Evolutionary conservation across 2,329 filamentous ascomycete species (phyloP).

Genomic region (Amesomyces nigricolor): DNA sequence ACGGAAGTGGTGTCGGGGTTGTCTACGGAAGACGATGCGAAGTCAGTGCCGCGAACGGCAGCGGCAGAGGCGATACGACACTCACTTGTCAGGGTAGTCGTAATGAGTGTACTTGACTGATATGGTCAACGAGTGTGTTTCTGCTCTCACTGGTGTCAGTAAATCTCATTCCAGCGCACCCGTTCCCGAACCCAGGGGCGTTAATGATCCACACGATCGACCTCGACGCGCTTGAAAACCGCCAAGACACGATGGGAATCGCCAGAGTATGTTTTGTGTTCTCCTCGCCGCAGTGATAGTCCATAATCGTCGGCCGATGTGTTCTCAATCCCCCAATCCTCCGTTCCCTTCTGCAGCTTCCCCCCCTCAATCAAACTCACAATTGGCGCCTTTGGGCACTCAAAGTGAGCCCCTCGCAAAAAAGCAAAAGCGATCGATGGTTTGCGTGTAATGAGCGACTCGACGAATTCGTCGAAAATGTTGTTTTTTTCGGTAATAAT

Average conservation of each 20-base stretch:
- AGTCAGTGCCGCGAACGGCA: constrained; percentile 24
- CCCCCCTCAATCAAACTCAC: constrained; percentile 20
- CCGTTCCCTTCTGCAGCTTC: neutral
- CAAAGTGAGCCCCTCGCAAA: constrained; percentile 5
- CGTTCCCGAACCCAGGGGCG: constrained; percentile 16
- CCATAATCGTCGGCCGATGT: neutral
- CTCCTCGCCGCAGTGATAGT: constrained; percentile 6
- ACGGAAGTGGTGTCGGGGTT: constrained; percentile 17
- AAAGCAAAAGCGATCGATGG: constrained; percentile 12
- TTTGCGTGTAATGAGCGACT: constrained; percentile 39
- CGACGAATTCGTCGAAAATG: constrained; percentile 41
- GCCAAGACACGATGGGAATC: neutral
- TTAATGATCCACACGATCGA: constrained; percentile 32
- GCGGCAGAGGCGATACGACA: constrained; percentile 21
- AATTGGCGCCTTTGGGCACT: constrained; percentile 12
- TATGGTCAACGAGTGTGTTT: constrained; percentile 46
- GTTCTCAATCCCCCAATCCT: constrained; percentile 1
- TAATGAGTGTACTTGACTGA: constrained; percentile 58
- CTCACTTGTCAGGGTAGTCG: constrained; percentile 45
- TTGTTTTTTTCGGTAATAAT: constrained; percentile 19
- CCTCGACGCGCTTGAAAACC: constrained; percentile 13
- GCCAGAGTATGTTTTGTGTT: neutral
- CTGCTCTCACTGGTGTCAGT: constrained; percentile 19
- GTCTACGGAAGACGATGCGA: constrained; percentile 1
- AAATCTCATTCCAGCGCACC: constrained; percentile 1